Conservation (phyloP, 2,329 filamentous ascomycete species). For the Berkeleyomyces rouxiae region DNA sequence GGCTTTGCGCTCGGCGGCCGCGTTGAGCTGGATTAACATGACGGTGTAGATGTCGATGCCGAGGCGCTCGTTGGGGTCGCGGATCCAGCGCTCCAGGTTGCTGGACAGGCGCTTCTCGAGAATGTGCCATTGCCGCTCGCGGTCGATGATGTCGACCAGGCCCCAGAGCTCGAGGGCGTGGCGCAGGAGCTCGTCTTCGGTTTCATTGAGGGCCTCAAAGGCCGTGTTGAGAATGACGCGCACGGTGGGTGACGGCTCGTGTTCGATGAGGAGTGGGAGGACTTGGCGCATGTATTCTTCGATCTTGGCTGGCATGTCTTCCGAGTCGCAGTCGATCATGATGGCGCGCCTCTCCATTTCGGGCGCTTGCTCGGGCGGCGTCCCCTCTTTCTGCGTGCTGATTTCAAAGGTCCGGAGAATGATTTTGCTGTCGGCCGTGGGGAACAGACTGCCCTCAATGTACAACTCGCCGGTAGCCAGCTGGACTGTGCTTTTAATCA, state of each 20-base stretch:
- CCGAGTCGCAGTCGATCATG: slow-evolving; percentile 44
- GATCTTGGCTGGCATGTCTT: slow-evolving; percentile 42
- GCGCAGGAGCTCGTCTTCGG: slow-evolving; percentile 37
- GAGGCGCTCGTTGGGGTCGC: slow-evolving; percentile 30
- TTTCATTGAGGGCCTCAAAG: slow-evolving; percentile 28
- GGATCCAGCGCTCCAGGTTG: slow-evolving; percentile 29
- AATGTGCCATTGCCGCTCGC: slow-evolving; percentile 45
- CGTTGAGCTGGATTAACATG: slow-evolving; percentile 47
- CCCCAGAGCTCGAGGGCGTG: slow-evolving; percentile 48
- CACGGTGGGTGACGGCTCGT: slow-evolving; percentile 44
- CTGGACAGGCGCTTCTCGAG: slow-evolving; percentile 29
- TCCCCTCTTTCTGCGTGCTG: slow-evolving; percentile 19
- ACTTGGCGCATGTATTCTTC: slow-evolving; percentile 44
- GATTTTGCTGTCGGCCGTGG: slow-evolving; percentile 25
- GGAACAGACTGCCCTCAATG: slow-evolving; percentile 45
- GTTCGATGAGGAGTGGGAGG: slow-evolving; percentile 38
- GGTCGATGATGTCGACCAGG: slow-evolving; percentile 47
- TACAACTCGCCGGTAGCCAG: slow-evolving; percentile 32
- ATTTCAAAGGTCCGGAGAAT: slow-evolving; percentile 18
- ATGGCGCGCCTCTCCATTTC: slow-evolving; percentile 25
- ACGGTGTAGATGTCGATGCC: slow-evolving; percentile 42
- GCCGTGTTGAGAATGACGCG: slow-evolving; percentile 39
- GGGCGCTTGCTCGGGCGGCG: slow-evolving; percentile 19
- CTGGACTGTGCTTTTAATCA: slow-evolving; percentile 33
- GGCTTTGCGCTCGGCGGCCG: slow-evolving; percentile 47